Conservation (phyloP, 352 stramenopile genomes). For the Phytophthora uliginosa region DNA sequence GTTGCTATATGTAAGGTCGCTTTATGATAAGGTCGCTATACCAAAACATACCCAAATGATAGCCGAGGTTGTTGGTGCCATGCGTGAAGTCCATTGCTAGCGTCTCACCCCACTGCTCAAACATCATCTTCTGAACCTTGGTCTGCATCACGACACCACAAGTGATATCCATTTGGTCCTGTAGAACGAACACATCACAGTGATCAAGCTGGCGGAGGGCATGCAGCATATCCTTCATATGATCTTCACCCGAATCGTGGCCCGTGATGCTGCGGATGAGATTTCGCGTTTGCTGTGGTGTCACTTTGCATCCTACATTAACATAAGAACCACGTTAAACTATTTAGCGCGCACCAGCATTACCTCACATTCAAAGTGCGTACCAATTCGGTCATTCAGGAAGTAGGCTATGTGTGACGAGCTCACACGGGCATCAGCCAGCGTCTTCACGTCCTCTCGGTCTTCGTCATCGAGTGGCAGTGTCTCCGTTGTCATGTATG, state of each 20-base stretch:
- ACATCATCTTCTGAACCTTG: not conserved
- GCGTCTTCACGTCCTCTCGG: conserved; percentile 11
- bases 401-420: conserved; percentile 13
- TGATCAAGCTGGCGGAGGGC: conserved; percentile 1
- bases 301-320: not conserved
- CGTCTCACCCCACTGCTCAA: not conserved
- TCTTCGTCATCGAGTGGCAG: conserved; percentile 12
- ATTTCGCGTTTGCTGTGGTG: conserved; percentile 10
- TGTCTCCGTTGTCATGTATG: conserved; percentile 9
- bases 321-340: not conserved
- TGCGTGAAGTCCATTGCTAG: not conserved
- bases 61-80: not conserved
- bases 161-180: conserved; percentile 16
- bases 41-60: not conserved
- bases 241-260: conserved; percentile 11
- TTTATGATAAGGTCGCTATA: too few species aligned
- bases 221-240: conserved; percentile 10
- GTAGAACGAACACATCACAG: conserved; percentile 9
- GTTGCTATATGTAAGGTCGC: too few species aligned
- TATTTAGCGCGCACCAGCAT: not conserved
- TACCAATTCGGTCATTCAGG: conserved; percentile 10
- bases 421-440: conserved; percentile 9
- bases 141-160: conserved; percentile 2
- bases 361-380: not conserved
- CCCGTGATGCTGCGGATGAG: conserved; percentile 19